Percentiles rank a stretch among this genome's conserved stretches.
phyloP scores from a whole-genome alignment of 495 filamentous ascomycete species.

The Xylaria castorea region DNA sequence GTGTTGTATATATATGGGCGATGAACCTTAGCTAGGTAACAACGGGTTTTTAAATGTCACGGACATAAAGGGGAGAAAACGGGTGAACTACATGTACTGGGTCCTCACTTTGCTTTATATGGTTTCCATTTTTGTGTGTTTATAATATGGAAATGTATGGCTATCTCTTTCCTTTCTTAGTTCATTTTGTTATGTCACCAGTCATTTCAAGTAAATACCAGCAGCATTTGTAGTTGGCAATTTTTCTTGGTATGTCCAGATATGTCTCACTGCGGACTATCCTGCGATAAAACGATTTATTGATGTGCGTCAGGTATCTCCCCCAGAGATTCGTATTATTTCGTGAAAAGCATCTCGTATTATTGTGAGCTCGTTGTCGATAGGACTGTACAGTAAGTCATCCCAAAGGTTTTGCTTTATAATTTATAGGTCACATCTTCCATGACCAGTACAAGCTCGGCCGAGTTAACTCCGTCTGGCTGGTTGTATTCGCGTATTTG shows the following conservation, averaged over 20 bases:
- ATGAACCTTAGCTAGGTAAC: too few species aligned
- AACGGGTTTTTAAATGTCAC: too few species aligned
- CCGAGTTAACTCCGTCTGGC: neutral
- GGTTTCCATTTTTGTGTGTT: too few species aligned
- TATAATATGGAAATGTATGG: neutral
- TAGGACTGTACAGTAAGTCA: neutral
- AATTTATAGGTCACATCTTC: neutral
- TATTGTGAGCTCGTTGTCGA: neutral
- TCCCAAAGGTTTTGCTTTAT: neutral
- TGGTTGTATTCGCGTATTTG: neutral
- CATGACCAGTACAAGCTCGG: neutral
- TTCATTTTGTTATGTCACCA: neutral
- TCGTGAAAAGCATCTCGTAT: neutral
- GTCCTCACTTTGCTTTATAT: too few species aligned
- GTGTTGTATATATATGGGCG: too few species aligned
- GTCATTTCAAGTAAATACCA: too few species aligned
- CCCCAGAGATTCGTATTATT: neutral
- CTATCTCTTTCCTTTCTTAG: neutral
- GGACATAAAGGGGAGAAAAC: too few species aligned
- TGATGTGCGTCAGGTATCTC: neutral
- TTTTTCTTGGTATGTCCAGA: too few species aligned
- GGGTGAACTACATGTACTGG: too few species aligned
- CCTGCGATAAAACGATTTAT: neutral
- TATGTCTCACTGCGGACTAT: neutral
- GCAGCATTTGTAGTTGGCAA: neutral